Evolutionary conservation across 331 rosid species (phyloP).

Genomic region (Malus hybrid): DNA sequence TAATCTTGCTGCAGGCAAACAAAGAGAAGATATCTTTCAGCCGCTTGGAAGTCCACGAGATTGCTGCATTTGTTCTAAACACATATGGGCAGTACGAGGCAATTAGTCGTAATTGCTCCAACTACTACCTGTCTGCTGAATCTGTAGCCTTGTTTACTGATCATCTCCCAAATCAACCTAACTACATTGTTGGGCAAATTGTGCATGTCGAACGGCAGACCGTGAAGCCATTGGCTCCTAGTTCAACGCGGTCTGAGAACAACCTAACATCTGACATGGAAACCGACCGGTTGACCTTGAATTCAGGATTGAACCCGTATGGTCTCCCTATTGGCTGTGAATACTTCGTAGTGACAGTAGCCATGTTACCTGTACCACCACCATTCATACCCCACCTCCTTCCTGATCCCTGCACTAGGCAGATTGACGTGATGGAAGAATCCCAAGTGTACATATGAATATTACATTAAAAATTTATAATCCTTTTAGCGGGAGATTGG

Average conservation of each 20-base stretch:
- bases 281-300: slow-evolving; percentile 65
- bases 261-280: slow-evolving; percentile 43
- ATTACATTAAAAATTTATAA: slow-evolving; percentile 16
- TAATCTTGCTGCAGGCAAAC: slow-evolving; percentile 59
- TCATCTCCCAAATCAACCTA: slow-evolving; percentile 69
- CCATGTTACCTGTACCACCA: slow-evolving; percentile 75
- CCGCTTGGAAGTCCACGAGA: slow-evolving; percentile 74
- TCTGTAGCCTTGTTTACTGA: slow-evolving; percentile 83
- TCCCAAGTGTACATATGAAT: slow-evolving; percentile 53
- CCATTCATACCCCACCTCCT: slow-evolving; percentile 78
- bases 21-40: slow-evolving; percentile 83
- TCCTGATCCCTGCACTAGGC: slow-evolving; percentile 84
- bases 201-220: slow-evolving; percentile 83
- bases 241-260: slow-evolving; percentile 28
- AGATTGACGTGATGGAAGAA: slow-evolving; percentile 89
- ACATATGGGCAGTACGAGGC: slow-evolving; percentile 75
- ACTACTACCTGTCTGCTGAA: slow-evolving; percentile 77
- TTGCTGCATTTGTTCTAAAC: slow-evolving; percentile 77
- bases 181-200: slow-evolving; percentile 85
- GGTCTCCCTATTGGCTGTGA: slow-evolving; percentile 91
- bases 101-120: slow-evolving; percentile 59
- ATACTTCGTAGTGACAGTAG: slow-evolving; percentile 83
- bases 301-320: slow-evolving; percentile 88
- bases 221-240: slow-evolving; percentile 42
- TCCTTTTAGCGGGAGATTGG: slow-evolving; percentile 27